These are phyloP conservation scores for Aegilops bicornis DNA, from an alignment of 176 grass and related monocot genomes.

Conservation along the genomic window DNA sequence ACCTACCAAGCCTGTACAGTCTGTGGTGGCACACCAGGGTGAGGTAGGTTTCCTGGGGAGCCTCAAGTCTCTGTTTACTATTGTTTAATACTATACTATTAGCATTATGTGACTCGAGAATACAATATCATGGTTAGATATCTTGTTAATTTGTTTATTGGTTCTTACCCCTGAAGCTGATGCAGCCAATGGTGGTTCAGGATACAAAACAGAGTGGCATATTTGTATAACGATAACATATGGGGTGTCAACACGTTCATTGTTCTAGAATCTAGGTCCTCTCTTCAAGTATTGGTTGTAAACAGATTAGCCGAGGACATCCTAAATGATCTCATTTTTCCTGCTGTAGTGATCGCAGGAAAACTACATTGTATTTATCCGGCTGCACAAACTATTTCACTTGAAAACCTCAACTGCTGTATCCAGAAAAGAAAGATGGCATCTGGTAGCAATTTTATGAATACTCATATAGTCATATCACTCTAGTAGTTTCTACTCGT, in stretches of 20 bases:
- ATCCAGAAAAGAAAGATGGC: not conserved
- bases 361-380: not conserved
- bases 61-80: slow-evolving; percentile 12
- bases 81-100: not conserved
- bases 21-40: slow-evolving; percentile 86
- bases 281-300: too few relatives aligned
- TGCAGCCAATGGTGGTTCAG: not conserved
- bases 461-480: too few relatives aligned
- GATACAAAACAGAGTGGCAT: not conserved
- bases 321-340: not conserved
- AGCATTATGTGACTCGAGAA: not conserved
- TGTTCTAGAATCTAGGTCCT: too few relatives aligned
- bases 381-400: not conserved
- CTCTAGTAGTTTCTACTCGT: not conserved
- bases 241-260: too few relatives aligned
- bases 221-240: not conserved
- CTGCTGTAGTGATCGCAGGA: not conserved
- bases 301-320: too few relatives aligned
- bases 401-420: not conserved
- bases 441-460: too few relatives aligned
- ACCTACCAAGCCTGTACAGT: slow-evolving; percentile 71
- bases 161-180: not conserved
- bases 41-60: slow-evolving; percentile 60
- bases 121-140: slow-evolving; percentile 15
- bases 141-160: slow-evolving; percentile 9